Conservation (phyloP, 352 stramenopile genomes). For the Phytophthora boehmeriae region DNA sequence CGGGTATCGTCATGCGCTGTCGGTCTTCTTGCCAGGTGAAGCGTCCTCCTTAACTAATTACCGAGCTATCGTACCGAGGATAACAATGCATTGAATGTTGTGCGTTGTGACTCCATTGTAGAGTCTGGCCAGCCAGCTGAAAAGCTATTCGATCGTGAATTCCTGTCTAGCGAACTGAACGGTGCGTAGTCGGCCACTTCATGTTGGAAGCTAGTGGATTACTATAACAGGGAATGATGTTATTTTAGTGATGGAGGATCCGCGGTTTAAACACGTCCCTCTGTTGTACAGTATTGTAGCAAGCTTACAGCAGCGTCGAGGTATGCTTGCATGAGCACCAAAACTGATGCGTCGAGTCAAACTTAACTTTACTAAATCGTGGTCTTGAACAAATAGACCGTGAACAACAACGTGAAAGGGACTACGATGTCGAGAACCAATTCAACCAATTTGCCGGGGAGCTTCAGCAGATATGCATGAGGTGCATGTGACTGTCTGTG, state of each 20-base stretch:
- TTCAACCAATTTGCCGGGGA: slow-evolving; percentile 28
- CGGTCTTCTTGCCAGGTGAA: slow-evolving; percentile 82
- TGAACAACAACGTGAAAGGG: slow-evolving; percentile 21
- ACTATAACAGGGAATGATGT: neutral
- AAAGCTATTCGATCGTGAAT: slow-evolving; percentile 76
- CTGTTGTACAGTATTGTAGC: slow-evolving; percentile 86
- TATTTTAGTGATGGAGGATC: slow-evolving; percentile 62
- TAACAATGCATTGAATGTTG: slow-evolving; percentile 5
- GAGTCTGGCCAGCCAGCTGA: slow-evolving; percentile 87
- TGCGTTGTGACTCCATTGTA: slow-evolving; percentile 19
- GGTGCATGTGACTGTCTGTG: slow-evolving; percentile 6
- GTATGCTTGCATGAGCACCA: slow-evolving; percentile 1
- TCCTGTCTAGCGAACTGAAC: slow-evolving; percentile 84
- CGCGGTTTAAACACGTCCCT: slow-evolving; percentile 70
- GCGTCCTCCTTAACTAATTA: neutral
- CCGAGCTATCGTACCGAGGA: neutral
- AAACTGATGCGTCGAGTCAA: neutral
- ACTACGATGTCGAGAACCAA: slow-evolving; percentile 25
- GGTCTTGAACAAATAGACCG: slow-evolving; percentile 5
- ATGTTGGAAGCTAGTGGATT: neutral
- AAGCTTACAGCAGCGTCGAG: slow-evolving; percentile 46
- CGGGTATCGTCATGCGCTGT: slow-evolving; percentile 89
- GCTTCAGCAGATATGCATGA: slow-evolving; percentile 14
- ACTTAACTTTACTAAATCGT: neutral
- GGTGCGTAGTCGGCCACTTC: slow-evolving; percentile 31